These are phyloP conservation scores for Cnidoscolus chayamansa DNA, from an alignment of 441 rosid species.

Conservation along the genomic window DNA sequence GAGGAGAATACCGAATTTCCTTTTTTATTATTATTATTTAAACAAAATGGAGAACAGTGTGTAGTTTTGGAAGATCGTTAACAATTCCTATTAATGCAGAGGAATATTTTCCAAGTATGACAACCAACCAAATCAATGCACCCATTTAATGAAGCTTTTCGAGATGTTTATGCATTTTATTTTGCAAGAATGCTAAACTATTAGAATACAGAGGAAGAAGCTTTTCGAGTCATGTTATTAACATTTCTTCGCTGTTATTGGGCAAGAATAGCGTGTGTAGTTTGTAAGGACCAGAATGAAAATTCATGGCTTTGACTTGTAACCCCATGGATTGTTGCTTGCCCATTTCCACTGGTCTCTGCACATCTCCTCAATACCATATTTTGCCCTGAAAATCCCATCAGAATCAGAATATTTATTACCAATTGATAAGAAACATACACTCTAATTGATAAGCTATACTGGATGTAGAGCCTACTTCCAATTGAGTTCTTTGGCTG, in stretches of 20 bases:
- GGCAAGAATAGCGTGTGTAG: neutral
- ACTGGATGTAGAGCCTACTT: slow-evolving; percentile 36
- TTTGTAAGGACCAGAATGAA: slow-evolving; percentile 10
- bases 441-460: too few species aligned
- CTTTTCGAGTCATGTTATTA: neutral
- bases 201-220: neutral
- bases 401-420: neutral
- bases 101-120: too few species aligned
- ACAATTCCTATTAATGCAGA: too few species aligned
- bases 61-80: too few species aligned
- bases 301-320: slow-evolving; percentile 48
- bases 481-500: slow-evolving; percentile 88
- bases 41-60: too few species aligned
- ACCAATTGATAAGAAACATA: too few species aligned
- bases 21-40: too few species aligned
- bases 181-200: neutral
- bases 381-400: slow-evolving; percentile 61
- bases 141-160: too few species aligned
- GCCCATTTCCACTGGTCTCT: slow-evolving; percentile 97
- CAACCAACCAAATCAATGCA: too few species aligned
- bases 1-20: too few species aligned
- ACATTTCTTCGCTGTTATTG: neutral
- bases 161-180: too few species aligned
- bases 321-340: slow-evolving; percentile 86
- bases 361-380: slow-evolving; percentile 82